Conservation (phyloP, 495 filamentous ascomycete genomes). For the Neurospora sp. region DNA sequence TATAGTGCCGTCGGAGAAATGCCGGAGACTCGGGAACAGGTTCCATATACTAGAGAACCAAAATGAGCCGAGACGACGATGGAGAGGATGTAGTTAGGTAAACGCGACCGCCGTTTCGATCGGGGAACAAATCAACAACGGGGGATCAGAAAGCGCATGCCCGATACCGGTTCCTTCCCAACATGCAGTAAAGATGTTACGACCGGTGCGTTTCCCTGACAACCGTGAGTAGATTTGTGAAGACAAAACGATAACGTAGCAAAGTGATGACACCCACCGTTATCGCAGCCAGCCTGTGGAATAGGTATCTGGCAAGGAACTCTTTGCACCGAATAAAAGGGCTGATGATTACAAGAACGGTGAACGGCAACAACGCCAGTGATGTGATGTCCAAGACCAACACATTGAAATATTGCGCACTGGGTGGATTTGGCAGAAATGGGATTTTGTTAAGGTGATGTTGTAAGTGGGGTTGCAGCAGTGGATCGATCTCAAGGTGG, state of each 20-base stretch:
- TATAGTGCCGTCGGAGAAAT: slow-evolving; percentile 17
- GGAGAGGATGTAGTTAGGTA: not conserved
- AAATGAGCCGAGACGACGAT: not conserved
- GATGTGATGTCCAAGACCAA: not conserved
- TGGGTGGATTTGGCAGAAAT: not conserved
- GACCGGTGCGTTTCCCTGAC: not conserved
- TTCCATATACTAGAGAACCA: not conserved
- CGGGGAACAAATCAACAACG: not conserved
- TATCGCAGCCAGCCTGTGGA: not conserved
- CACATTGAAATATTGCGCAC: not conserved
- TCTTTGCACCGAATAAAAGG: not conserved
- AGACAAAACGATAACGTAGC: not conserved
- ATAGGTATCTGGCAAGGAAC: not conserved
- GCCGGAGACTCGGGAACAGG: slow-evolving; percentile 19
- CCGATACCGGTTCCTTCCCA: not conserved
- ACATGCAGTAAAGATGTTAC: not conserved
- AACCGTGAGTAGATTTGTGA: not conserved
- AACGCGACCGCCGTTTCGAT: not conserved
- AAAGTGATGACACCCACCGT: not conserved
- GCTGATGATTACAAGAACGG: not conserved
- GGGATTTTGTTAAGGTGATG: not conserved
- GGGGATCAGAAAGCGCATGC: not conserved
- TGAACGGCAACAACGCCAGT: not conserved
- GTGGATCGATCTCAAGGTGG: not conserved
- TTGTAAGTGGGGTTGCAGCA: not conserved